Percentiles rank a stretch among this genome's conserved stretches.
Conservation (phyloP, 208 protist genomes). For the Trypanosoma vivax region DNA sequence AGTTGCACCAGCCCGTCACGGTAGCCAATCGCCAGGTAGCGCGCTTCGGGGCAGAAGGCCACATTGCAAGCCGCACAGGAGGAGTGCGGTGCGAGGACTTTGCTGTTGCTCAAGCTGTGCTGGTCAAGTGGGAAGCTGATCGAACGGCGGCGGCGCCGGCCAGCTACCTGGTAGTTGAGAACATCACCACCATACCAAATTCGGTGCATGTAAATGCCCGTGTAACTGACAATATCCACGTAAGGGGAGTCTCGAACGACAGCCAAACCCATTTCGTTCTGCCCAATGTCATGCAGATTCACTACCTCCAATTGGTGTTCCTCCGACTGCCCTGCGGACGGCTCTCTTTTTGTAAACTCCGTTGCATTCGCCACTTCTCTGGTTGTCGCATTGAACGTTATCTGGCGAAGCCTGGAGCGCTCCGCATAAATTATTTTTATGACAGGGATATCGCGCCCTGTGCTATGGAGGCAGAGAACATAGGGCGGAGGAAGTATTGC, state of each 20-base stretch:
- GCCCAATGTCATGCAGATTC: slow-evolving; percentile 1
- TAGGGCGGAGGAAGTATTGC: slow-evolving; percentile 5
- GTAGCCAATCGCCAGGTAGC: slow-evolving; percentile 49
- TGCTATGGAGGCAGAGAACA: neutral
- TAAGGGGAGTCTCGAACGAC: slow-evolving; percentile 14
- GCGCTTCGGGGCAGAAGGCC: slow-evolving; percentile 12
- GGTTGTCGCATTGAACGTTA: slow-evolving; percentile 1
- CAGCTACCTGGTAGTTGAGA: neutral
- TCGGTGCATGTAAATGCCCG: slow-evolving; percentile 16
- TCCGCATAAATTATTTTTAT: slow-evolving; percentile 11
- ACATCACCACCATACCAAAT: slow-evolving; percentile 19
- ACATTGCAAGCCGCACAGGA: slow-evolving; percentile 10
- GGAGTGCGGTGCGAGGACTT: neutral
- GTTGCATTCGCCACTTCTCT: neutral
- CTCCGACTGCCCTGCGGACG: neutral
- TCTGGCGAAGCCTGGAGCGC: neutral
- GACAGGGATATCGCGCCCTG: neutral
- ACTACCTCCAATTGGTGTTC: neutral
- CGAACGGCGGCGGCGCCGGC: slow-evolving; percentile 1
- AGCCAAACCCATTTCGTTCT: slow-evolving; percentile 9
- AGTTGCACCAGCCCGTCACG: slow-evolving; percentile 67
- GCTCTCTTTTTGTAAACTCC: slow-evolving; percentile 1
- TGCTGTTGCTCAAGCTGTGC: neutral
- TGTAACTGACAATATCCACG: slow-evolving; percentile 12
- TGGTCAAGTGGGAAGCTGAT: slow-evolving; percentile 6